Percentiles rank a stretch among this genome's conserved stretches.
Evolutionary conservation across 352 stramenopile genomes (phyloP).

Genomic region (Pythium aphanidermatum): DNA sequence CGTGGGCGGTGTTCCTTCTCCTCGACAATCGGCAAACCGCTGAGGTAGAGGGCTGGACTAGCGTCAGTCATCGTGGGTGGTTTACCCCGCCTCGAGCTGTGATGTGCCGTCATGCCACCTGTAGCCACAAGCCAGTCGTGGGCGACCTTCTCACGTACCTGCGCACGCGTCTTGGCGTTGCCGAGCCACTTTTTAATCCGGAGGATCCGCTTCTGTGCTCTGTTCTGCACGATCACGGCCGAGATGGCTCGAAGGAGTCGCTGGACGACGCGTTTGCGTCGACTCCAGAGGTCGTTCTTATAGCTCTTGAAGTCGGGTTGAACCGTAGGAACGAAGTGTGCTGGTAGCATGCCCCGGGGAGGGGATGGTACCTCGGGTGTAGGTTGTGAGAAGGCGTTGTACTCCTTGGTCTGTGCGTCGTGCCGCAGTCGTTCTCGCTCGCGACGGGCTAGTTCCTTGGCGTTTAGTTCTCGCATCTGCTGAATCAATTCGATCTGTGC

Average conservation of each 20-base stretch:
- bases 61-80: neutral
- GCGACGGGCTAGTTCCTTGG: conserved; percentile 16
- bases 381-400: conserved; percentile 24
- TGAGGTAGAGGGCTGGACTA: conserved; percentile 22
- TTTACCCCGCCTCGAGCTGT: neutral
- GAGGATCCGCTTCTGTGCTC: conserved; percentile 51
- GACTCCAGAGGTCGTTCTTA: conserved; percentile 84
- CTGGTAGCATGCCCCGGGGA: conserved; percentile 32
- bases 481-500: conserved; percentile 43
- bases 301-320: conserved; percentile 76
- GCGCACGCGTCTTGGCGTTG: conserved; percentile 26
- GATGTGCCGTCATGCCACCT: no score
- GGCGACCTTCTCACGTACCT: conserved; percentile 60
- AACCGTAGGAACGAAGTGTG: conserved; percentile 28
- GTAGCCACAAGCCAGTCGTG: conserved; percentile 49
- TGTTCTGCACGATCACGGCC: conserved; percentile 55
- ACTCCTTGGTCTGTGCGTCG: conserved; percentile 28
- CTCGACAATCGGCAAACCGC: conserved; percentile 57
- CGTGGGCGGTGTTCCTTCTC: conserved; percentile 40
- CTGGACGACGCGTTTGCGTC: conserved; percentile 59
- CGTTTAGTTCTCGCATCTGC: conserved; percentile 39
- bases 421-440: conserved; percentile 41
- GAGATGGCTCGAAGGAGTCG: conserved; percentile 69
- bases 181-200: conserved; percentile 54
- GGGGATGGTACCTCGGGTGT: conserved; percentile 21